phyloP scores from a whole-genome alignment of 2,329 filamentous ascomycete genomes.

The Pestalotiopsis sp. region DNA sequence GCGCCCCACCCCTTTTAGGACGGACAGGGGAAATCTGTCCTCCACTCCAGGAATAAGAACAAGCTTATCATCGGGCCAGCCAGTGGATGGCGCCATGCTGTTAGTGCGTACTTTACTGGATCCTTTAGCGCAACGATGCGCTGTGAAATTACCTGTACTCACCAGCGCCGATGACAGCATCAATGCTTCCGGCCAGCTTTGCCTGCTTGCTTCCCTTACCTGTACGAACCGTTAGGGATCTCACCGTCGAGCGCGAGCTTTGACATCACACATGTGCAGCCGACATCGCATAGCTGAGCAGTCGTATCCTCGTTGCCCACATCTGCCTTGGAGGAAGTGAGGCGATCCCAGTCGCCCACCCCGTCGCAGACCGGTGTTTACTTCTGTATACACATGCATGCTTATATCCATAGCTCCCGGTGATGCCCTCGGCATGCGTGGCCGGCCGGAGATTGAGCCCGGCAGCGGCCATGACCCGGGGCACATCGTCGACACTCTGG shows the following conservation, averaged over 20 bases:
- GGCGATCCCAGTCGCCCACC: slow-evolving; percentile 12
- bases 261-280: background rate
- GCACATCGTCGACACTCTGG: slow-evolving; percentile 24
- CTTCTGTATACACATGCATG: slow-evolving; percentile 33
- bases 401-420: slow-evolving; percentile 34
- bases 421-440: slow-evolving; percentile 43
- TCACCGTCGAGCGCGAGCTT: background rate
- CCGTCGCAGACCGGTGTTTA: slow-evolving; percentile 17
- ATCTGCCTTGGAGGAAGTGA: slow-evolving; percentile 10
- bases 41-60: background rate
- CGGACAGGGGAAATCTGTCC: slow-evolving; percentile 3
- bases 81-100: background rate
- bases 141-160: background rate
- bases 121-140: background rate
- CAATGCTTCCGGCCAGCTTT: background rate
- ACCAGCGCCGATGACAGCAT: slow-evolving; percentile 6
- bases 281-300: background rate
- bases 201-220: background rate
- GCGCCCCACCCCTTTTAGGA: background rate
- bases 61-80: background rate
- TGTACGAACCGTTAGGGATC: background rate
- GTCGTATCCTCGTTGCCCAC: slow-evolving; percentile 10
- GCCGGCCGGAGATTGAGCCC: slow-evolving; percentile 31
- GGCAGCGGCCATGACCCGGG: slow-evolving; percentile 19
- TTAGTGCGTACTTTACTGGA: slow-evolving; percentile 5